Base-by-base conservation (phyloP, 148 eudicot species). In the Cornus controversa region DNA sequence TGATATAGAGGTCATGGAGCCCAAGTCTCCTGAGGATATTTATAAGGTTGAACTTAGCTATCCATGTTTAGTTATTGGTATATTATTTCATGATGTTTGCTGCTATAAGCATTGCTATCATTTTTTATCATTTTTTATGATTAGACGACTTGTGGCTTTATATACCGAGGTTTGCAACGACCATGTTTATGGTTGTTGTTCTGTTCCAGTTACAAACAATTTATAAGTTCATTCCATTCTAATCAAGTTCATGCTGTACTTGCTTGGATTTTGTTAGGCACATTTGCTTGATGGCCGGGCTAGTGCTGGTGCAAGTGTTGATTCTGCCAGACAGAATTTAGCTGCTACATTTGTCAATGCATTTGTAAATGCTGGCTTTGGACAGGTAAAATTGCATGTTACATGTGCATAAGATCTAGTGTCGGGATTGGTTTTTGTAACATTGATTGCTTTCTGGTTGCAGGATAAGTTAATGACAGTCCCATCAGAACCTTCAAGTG, bases 311-410 rank as follows among this genome's bases (percentile, higher is more conserved):
- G 90, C 93, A 67, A 91, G 89, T 78, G 94, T 92, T 78, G 98
- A 96, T 88, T 96, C 99, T 57, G 99, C 99, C 36, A 87, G 94
- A 79, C 98, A 96, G 83, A 96, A 96, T 82, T 82, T 96, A 86
- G 98, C 99, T 6, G 98, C 98, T 28, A 96, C 99, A 72, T 93
- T 93, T 83, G 99, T 96, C 24, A 96, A 96, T 88, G 99, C 98
- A 67, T 96, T 96, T 83, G 99, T 96, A 66, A 96, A 96, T 85
- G 95, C 99, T 75, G 99, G 98, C 27, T 93, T 96, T 80, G 98
- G 98, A 34, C 98, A 92, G 92, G 99, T 93, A 80, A 73, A 63
- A 66, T 47, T 6, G 3, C 69, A 34, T 37, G 5, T 31, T 63
- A 23, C 31, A 25, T 58, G 31, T 37, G 53, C 7, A 40, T 57